Evolutionary conservation across 106 monocot genomes (phyloP).

Genomic region (Dendrobium huoshanense): DNA sequence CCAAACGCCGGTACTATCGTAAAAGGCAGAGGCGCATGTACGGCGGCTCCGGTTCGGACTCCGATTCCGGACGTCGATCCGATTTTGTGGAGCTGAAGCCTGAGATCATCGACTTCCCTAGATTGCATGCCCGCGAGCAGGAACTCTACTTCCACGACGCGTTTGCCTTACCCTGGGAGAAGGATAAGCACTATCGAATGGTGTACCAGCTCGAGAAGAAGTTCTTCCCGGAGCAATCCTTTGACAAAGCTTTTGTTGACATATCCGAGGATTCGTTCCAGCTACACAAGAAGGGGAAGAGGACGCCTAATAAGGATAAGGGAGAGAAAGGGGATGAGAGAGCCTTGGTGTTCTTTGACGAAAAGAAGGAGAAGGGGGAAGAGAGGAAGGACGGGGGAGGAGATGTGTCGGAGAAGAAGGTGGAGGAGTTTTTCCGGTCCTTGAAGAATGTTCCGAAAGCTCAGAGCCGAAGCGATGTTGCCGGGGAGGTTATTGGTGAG

Average conservation of each 20-base stretch:
- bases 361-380: conserved; percentile 9
- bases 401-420: conserved; percentile 63
- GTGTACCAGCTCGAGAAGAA: conserved; percentile 97
- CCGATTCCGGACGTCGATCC: conserved; percentile 12
- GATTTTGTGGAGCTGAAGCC: conserved; percentile 77
- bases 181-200: conserved; percentile 95
- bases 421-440: conserved; percentile 80
- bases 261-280: conserved; percentile 10
- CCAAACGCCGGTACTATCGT: conserved; percentile 80
- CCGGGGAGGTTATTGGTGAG: conserved; percentile 13
- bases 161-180: conserved; percentile 98
- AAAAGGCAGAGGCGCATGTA: conserved; percentile 64
- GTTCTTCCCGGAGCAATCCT: conserved; percentile 82
- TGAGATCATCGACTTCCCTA: conserved; percentile 80
- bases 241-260: conserved; percentile 86
- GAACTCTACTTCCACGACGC: conserved; percentile 96
- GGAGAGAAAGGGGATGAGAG: conserved; percentile 28
- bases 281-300: conserved; percentile 24
- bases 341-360: conserved; percentile 44
- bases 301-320: conserved; percentile 11
- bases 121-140: conserved; percentile 87
- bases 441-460: conserved; percentile 58
- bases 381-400: conserved; percentile 6
- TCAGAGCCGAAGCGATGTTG: not conserved
- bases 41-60: conserved; percentile 52